Conservation (phyloP, 1,284 basidiomycete species). For the Heterobasidion parviporum region DNA sequence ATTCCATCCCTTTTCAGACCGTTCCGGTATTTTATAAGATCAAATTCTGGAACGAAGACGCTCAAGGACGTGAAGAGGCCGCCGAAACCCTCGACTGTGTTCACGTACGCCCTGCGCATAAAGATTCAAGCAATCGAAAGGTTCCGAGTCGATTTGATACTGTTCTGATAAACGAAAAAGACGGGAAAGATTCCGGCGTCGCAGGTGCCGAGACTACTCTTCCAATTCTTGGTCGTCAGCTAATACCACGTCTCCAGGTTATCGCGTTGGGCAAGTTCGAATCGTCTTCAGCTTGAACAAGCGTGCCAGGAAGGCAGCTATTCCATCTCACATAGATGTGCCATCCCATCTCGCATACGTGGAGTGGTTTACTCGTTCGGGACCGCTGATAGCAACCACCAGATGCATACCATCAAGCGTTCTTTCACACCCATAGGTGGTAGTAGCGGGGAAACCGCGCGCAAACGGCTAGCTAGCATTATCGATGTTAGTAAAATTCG, state of each 20-base stretch:
- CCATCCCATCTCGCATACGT: constrained; percentile 12
- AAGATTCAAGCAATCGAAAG: constrained; percentile 3
- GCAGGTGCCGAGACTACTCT: not conserved
- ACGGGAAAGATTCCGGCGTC: not conserved
- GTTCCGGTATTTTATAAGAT: constrained; percentile 18
- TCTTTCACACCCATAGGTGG: constrained; percentile 4
- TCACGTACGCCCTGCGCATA: constrained; percentile 14
- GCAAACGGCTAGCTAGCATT: constrained; percentile 11
- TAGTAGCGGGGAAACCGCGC: no score
- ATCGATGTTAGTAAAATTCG: constrained; percentile 14
- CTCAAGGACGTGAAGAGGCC: constrained; percentile 2
- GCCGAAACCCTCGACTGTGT: constrained; percentile 12
- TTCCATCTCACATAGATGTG: not conserved
- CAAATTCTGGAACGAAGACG: constrained; percentile 11
- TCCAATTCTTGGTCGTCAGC: not conserved
- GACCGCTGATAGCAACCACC: constrained; percentile 7
- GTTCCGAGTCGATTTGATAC: not conserved
- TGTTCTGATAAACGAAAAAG: not conserved
- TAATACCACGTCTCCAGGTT: constrained; percentile 6
- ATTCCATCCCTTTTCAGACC: constrained; percentile 8
- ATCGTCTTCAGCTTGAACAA: constrained; percentile 17
- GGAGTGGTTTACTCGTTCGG: constrained; percentile 17
- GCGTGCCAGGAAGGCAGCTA: constrained; percentile 10
- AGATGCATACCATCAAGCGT: constrained; percentile 13
- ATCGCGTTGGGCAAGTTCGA: constrained; percentile 12